phyloP scores from a whole-genome alignment of 768 basidiomycete species.

The Psilocybe azurescens region DNA sequence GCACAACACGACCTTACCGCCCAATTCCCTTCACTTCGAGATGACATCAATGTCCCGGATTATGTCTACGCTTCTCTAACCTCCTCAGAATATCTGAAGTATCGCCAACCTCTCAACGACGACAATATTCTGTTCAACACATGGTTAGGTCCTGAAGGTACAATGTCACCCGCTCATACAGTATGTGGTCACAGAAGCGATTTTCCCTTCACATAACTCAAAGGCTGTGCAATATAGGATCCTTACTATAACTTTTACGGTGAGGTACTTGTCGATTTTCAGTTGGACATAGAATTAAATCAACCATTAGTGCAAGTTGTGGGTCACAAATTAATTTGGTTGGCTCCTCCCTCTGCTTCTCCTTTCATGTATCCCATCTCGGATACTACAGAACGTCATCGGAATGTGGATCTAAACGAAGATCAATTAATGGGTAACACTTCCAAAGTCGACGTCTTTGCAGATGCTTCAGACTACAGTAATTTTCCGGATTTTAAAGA shows the following conservation, averaged over 20 bases:
- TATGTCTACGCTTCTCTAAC: constrained; percentile 77
- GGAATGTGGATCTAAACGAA: constrained; percentile 21
- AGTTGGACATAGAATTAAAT: constrained; percentile 16
- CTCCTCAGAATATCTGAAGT: constrained; percentile 51
- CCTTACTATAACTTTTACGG: constrained; percentile 94
- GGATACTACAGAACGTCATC: constrained; percentile 14
- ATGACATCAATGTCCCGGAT: constrained; percentile 86
- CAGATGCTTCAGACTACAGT: constrained; percentile 25
- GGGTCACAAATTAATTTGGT: constrained; percentile 90
- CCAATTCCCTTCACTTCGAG: constrained; percentile 81
- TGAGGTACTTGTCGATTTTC: constrained; percentile 32
- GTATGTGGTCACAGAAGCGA: constrained; percentile 37
- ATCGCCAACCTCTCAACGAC: constrained; percentile 68
- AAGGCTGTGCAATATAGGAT: constrained; percentile 58
- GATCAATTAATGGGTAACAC: constrained; percentile 73
- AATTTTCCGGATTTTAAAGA: constrained; percentile 58
- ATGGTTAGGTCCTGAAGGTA: constrained; percentile 84
- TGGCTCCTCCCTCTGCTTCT: constrained; percentile 72
- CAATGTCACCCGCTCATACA: constrained; percentile 90
- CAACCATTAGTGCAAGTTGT: constrained; percentile 76
- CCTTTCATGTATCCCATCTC: constrained; percentile 64
- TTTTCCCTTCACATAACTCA: constrained; percentile 14
- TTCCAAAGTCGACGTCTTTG: constrained; percentile 81
- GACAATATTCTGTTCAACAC: constrained; percentile 73
- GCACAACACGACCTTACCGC: constrained; percentile 88